Conservation (phyloP, 257 asterid species). For the Craterostigma plantagineum region DNA sequence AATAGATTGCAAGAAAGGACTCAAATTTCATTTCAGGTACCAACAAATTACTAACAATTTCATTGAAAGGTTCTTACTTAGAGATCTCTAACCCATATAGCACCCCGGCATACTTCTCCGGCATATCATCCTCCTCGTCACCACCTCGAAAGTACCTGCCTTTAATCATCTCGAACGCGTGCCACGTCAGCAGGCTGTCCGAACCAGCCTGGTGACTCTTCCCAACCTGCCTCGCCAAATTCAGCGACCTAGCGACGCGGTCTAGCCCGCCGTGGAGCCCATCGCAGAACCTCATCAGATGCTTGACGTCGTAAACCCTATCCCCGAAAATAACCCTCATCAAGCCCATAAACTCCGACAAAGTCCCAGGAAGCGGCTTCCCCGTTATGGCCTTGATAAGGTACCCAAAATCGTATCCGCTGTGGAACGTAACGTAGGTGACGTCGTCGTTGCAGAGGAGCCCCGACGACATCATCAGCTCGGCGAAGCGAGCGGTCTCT, state of each 20-base stretch:
- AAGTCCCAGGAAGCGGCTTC: constrained; percentile 21
- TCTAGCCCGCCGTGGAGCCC: constrained; percentile 39
- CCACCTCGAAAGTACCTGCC: constrained; percentile 27
- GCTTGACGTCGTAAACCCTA: constrained; percentile 38
- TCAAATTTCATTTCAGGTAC: too few relatives aligned
- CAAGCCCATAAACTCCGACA: constrained; percentile 23
- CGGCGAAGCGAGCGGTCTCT: constrained; percentile 17
- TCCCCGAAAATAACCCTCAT: constrained; percentile 24
- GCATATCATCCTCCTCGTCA: constrained; percentile 13
- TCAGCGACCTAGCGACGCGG: constrained; percentile 25
- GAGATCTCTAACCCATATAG: constrained; percentile 70
- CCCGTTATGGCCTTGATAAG: constrained; percentile 40
- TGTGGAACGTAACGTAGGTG: constrained; percentile 38
- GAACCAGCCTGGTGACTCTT: constrained; percentile 54
- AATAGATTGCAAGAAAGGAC: too few relatives aligned
- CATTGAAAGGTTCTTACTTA: background rate
- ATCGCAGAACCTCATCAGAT: constrained; percentile 31
- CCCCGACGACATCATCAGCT: constrained; percentile 41
- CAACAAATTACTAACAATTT: too few relatives aligned
- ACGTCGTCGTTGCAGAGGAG: constrained; percentile 30
- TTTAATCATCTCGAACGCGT: constrained; percentile 32
- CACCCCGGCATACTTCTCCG: constrained; percentile 45
- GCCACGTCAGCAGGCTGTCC: constrained; percentile 49
- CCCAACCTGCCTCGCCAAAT: constrained; percentile 26
- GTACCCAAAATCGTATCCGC: constrained; percentile 49